Evolutionary conservation across 2,329 filamentous ascomycete species (phyloP), one percentile per base, ranked within the genome.

Genomic region (Microdochium nivale): DNA sequence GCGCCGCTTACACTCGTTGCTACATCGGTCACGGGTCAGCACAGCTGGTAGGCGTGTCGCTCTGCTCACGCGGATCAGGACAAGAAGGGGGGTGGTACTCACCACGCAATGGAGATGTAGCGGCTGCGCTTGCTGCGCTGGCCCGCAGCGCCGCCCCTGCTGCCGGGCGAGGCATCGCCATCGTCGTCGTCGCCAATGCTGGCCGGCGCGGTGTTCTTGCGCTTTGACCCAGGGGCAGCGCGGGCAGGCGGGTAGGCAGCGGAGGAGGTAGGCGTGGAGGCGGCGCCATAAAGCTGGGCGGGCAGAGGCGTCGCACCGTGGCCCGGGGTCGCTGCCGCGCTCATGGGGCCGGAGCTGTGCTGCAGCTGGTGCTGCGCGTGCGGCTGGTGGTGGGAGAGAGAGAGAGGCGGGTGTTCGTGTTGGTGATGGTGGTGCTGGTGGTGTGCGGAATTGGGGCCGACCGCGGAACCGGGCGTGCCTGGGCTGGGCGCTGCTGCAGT

Each of bases 1-100:
- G 53, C 84, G 80, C n/a, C 84, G 75, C 60, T 88, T 88, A 67
- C 84, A 88, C 63, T 87, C 84, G 61, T 87, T 88, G 59, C 84
- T 86, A 52, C 21, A 37, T 24, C 25, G 49, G 57, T 53, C 27
- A n/a, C 25, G 3, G 14, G 10, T 25, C 25, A 49, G 47, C 43
- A 47, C 35, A 37, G 49, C 27, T 11, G 46, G 43, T 43, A 49
- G 16, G 23, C 23, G 14, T 37, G 11, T 16, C 7, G 35, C 19
- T 40, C 7, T n/a, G n/a, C n/a, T 5, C 27, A 11, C 35, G 25
- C 25, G 37, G 32, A 48, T 49, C 35, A 47, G 30, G 48, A 56
- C 51, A 25, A 40, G 14, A 50, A 47, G 49, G 44, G 40, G 27
- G 23, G 16, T 25, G 19, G 27, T 24, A 63, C 77, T 68, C 67